phyloP scores from a whole-genome alignment of 2,329 filamentous ascomycete genomes.

The Diplodia sapinea region DNA sequence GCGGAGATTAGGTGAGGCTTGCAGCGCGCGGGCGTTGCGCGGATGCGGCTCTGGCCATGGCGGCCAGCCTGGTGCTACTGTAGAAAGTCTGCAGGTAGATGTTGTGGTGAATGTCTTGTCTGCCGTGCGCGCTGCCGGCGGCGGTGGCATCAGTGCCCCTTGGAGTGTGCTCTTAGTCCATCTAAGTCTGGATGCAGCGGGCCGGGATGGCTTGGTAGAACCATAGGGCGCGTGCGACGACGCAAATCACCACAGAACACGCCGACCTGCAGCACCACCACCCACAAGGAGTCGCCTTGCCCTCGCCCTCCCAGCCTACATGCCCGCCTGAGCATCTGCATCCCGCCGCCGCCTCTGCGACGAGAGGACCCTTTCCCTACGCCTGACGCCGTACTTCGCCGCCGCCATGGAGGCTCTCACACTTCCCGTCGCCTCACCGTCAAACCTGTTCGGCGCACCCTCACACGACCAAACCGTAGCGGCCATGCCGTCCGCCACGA shows the following conservation, averaged over 20 bases:
- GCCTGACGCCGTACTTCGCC: slow-evolving; percentile 6
- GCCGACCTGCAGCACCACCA: slow-evolving; percentile 23
- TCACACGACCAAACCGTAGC: neutral
- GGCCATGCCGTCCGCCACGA: slow-evolving; percentile 10
- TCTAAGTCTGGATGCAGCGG: slow-evolving; percentile 14
- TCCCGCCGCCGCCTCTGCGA: slow-evolving; percentile 21
- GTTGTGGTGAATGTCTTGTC: slow-evolving; percentile 12
- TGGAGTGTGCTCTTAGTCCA: slow-evolving; percentile 2
- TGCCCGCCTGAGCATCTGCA: slow-evolving; percentile 7
- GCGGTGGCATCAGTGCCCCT: neutral
- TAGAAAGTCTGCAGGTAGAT: slow-evolving; percentile 13
- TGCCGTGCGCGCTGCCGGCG: slow-evolving; percentile 13
- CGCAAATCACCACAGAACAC: slow-evolving; percentile 18
- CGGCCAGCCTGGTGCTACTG: neutral
- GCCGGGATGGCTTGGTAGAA: slow-evolving; percentile 7
- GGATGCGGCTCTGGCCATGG: slow-evolving; percentile 6
- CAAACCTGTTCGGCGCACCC: slow-evolving; percentile 25
- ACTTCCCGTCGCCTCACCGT: slow-evolving; percentile 19
- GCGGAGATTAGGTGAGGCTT: slow-evolving; percentile 36
- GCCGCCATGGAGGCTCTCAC: slow-evolving; percentile 22
- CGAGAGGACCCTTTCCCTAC: slow-evolving; percentile 5
- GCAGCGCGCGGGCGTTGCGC: neutral
- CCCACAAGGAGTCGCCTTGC: slow-evolving; percentile 16
- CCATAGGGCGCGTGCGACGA: slow-evolving; percentile 27
- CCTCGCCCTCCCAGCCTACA: slow-evolving; percentile 15